Evolutionary conservation across 768 basidiomycete species (phyloP).

Genomic region (Mycena vulgaris): DNA sequence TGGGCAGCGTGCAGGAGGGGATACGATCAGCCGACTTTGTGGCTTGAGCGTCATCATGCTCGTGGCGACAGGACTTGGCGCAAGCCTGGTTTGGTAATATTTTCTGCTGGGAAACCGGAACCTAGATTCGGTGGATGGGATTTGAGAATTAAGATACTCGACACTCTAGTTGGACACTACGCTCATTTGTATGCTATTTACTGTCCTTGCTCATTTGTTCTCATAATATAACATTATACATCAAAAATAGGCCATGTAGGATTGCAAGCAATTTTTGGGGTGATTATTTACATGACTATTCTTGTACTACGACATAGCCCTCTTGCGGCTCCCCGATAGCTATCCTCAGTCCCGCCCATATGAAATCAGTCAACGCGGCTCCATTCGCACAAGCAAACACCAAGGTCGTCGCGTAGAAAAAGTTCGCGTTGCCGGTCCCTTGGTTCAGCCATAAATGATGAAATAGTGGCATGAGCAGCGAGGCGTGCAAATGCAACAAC

Average conservation of each 20-base stretch:
- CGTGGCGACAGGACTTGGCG: conserved; percentile 19
- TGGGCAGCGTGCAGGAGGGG: conserved; percentile 18
- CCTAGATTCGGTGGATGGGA: conserved; percentile 11
- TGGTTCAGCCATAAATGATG: conserved; percentile 92
- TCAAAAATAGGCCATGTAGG: no score
- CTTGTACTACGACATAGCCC: conserved; percentile 72
- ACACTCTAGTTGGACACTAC: conserved; percentile 24
- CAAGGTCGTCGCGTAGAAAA: conserved; percentile 96
- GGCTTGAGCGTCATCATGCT: conserved; percentile 2
- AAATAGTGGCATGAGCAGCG: conserved; percentile 91
- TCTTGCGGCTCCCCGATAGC: conserved; percentile 73
- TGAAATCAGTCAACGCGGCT: conserved; percentile 83
- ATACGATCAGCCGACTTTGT: neutral
- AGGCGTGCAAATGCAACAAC: conserved; percentile 87
- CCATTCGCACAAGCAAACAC: conserved; percentile 94
- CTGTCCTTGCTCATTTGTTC: conserved; percentile 11
- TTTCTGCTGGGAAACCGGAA: neutral
- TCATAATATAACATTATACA: conserved; percentile 4
- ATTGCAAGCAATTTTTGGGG: no score
- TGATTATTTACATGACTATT: no score
- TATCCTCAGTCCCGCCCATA: conserved; percentile 87
- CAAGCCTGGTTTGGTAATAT: conserved; percentile 24
- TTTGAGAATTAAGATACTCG: neutral
- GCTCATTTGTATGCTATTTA: conserved; percentile 30
- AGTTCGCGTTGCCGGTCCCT: conserved; percentile 97